Conservation (phyloP, 768 basidiomycete species). For the Tylopilus sp. region DNA sequence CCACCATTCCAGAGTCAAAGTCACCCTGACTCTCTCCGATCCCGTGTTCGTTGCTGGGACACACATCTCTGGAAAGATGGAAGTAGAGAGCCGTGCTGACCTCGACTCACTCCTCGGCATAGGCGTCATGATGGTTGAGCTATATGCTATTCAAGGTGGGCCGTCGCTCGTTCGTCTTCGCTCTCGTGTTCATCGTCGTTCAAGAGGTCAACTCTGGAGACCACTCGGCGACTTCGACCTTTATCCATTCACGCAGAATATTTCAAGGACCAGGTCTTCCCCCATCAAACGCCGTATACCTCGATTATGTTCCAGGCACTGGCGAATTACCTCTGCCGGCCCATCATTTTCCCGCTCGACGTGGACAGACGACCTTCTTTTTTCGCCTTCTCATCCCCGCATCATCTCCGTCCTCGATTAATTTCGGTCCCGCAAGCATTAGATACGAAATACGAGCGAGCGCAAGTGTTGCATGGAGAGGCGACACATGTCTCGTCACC, state of each 20-base stretch:
- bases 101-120: constrained; percentile 61
- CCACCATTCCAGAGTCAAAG: constrained; percentile 74
- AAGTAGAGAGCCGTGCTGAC: constrained; percentile 77
- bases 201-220: constrained; percentile 74
- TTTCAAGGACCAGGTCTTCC: constrained; percentile 83
- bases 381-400: constrained; percentile 72
- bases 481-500: constrained; percentile 64
- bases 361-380: constrained; percentile 73
- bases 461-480: constrained; percentile 72
- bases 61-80: constrained; percentile 69
- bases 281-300: constrained; percentile 78
- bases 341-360: constrained; percentile 68
- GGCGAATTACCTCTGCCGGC: constrained; percentile 61
- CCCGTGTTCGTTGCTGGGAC: constrained; percentile 63
- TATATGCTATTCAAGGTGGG: constrained; percentile 69
- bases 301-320: constrained; percentile 44
- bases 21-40: constrained; percentile 58
- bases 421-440: constrained; percentile 65
- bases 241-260: constrained; percentile 63
- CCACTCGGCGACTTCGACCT: constrained; percentile 77
- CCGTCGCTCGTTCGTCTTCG: background rate
- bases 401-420: constrained; percentile 66
- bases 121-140: constrained; percentile 71
- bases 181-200: constrained; percentile 5
- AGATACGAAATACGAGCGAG: constrained; percentile 73